Percentiles rank a stretch among this genome's conserved stretches.
phyloP scores from a whole-genome alignment of 331 rosid genomes.

The Malus hybrid region DNA sequence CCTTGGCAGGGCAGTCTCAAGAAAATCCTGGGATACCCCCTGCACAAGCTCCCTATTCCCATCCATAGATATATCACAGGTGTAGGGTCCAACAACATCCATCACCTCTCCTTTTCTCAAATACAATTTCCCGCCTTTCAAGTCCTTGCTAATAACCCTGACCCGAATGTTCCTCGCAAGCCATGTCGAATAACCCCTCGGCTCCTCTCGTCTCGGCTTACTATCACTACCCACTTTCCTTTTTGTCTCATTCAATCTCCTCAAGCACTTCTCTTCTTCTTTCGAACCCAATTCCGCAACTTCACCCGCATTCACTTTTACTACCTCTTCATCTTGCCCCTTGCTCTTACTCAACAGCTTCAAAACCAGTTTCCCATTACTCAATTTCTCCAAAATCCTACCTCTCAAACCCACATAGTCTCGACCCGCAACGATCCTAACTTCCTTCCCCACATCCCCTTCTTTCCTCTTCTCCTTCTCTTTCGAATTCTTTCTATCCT shows the following conservation, averaged over 20 bases:
- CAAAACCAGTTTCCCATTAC: conserved; percentile 29
- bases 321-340: conserved; percentile 15
- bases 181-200: conserved; percentile 34
- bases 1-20: conserved; percentile 71
- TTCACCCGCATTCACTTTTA: conserved; percentile 37
- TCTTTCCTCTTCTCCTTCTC: conserved; percentile 7
- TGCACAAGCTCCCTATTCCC: conserved; percentile 66
- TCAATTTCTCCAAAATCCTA: conserved; percentile 30
- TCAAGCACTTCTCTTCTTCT: conserved; percentile 53
- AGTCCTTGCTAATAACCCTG: conserved; percentile 51
- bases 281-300: conserved; percentile 52
- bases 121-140: conserved; percentile 66
- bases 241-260: conserved; percentile 45
- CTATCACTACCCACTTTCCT: conserved; percentile 13
- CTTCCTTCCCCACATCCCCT: conserved; percentile 24
- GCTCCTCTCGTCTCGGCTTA: conserved; percentile 15
- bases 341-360: conserved; percentile 25
- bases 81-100: conserved; percentile 68
- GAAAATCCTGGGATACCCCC: conserved; percentile 66
- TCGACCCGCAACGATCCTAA: conserved; percentile 58
- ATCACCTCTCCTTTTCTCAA: conserved; percentile 73
- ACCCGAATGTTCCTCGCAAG: conserved; percentile 77
- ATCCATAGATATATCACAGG: conserved; percentile 79
- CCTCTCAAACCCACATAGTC: conserved; percentile 44
- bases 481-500: conserved; percentile 7